A percentile compares a stretch with the other conserved stretches of the same genome.
These are phyloP conservation scores for Solanum peruvianum DNA, from an alignment of 257 asterid genomes.

Conservation along the genomic window DNA sequence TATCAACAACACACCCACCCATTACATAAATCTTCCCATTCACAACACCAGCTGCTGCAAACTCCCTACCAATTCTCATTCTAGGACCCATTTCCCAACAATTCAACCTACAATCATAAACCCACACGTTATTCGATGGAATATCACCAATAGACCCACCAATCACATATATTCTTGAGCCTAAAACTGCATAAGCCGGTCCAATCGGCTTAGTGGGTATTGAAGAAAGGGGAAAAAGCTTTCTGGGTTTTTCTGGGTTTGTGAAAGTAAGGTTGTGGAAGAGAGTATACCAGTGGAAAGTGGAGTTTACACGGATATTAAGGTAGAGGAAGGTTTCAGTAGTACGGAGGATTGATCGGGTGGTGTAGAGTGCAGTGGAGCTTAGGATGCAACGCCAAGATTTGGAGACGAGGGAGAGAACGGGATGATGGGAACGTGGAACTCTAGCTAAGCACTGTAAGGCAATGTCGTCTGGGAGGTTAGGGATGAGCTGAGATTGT, in stretches of 20 bases:
- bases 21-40: slow-evolving; percentile 55
- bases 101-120: slow-evolving; percentile 64
- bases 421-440: slow-evolving; percentile 43
- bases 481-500: slow-evolving; percentile 24
- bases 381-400: slow-evolving; percentile 50
- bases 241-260: slow-evolving; percentile 1
- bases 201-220: slow-evolving; percentile 56
- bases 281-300: slow-evolving; percentile 57
- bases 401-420: slow-evolving; percentile 62
- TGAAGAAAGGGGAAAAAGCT: slow-evolving; percentile 33
- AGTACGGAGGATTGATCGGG: slow-evolving; percentile 44
- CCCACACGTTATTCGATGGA: slow-evolving; percentile 46
- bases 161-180: slow-evolving; percentile 50
- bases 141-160: slow-evolving; percentile 70
- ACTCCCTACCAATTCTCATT: slow-evolving; percentile 67
- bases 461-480: slow-evolving; percentile 73
- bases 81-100: slow-evolving; percentile 66
- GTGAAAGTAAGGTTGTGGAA: slow-evolving; percentile 10
- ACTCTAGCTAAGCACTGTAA: slow-evolving; percentile 65
- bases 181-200: slow-evolving; percentile 46
- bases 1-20: slow-evolving; percentile 88
- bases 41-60: slow-evolving; percentile 60
- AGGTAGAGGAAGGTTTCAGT: slow-evolving; percentile 52
- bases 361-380: slow-evolving; percentile 43
- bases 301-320: slow-evolving; percentile 37